phyloP scores from a whole-genome alignment of 2,329 filamentous ascomycete genomes.

The Neofusicoccum kwambonambiense region DNA sequence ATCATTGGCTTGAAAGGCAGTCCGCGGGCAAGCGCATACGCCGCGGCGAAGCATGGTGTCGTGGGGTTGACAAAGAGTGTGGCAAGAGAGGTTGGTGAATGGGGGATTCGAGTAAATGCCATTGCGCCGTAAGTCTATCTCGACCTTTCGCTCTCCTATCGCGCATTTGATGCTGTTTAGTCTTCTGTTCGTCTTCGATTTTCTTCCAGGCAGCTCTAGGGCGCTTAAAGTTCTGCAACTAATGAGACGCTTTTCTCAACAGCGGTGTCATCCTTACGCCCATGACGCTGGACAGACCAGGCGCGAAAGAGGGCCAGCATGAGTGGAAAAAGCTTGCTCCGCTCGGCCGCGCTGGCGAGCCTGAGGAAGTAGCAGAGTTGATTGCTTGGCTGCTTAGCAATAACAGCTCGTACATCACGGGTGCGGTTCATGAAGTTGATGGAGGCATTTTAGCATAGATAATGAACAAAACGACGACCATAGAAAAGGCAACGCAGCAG shows the following conservation, averaged over 20 bases:
- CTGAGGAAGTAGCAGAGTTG: conserved; percentile 43
- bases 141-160: not conserved
- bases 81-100: conserved; percentile 41
- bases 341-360: conserved; percentile 27
- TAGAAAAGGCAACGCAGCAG: too few relatives aligned
- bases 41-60: conserved; percentile 42
- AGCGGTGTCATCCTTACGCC: not conserved
- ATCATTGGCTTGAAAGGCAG: conserved; percentile 52
- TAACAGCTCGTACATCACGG: conserved; percentile 48
- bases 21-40: conserved; percentile 35
- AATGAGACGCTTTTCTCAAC: too few relatives aligned
- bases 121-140: conserved; percentile 34
- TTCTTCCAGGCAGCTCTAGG: too few relatives aligned
- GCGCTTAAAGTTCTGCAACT: too few relatives aligned
- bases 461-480: too few relatives aligned
- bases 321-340: conserved; percentile 27
- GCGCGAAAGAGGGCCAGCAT: conserved; percentile 23
- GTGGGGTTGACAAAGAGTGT: conserved; percentile 40
- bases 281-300: conserved; percentile 28
- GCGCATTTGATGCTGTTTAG: too few relatives aligned
- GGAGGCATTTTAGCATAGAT: conserved; percentile 43
- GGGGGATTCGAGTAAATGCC: conserved; percentile 35
- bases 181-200: too few relatives aligned
- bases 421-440: conserved; percentile 47
- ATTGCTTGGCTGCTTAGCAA: conserved; percentile 50